These are phyloP conservation scores for Sutorius eximius DNA, from an alignment of 1,284 basidiomycete species.

Conservation along the genomic window DNA sequence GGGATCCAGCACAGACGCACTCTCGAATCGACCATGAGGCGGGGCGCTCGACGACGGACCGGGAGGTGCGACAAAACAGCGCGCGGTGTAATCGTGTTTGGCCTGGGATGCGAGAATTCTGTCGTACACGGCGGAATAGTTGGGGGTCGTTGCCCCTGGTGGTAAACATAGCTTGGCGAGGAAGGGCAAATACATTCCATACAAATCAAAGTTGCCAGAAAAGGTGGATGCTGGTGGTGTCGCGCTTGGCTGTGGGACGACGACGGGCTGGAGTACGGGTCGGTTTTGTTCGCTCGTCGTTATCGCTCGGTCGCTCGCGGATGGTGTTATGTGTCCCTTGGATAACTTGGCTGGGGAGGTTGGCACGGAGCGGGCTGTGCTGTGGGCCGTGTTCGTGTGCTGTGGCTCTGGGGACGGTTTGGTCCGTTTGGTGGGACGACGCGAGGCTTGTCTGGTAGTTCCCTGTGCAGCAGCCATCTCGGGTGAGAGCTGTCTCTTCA, in stretches of 20 bases:
- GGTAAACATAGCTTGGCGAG: constrained; percentile 36
- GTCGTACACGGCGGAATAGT: constrained; percentile 36
- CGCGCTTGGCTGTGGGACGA: constrained; percentile 7
- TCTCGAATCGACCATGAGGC: constrained; percentile 26
- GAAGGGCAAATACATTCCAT: constrained; percentile 39
- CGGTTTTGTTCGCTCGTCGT: constrained; percentile 2
- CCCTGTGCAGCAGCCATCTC: constrained; percentile 12
- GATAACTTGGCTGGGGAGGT: constrained; percentile 12
- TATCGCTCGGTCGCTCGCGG: background rate
- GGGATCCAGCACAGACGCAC: constrained; percentile 33
- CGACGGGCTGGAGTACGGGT: constrained; percentile 8
- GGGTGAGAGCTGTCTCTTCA: constrained; percentile 24
- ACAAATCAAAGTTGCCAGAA: constrained; percentile 42
- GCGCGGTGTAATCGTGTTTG: constrained; percentile 38
- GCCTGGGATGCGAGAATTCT: constrained; percentile 40
- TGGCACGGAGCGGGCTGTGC: constrained; percentile 1
- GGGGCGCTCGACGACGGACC: constrained; percentile 13
- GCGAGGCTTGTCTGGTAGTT: constrained; percentile 11
- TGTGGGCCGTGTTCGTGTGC: constrained; percentile 3
- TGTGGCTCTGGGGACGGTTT: constrained; percentile 17
- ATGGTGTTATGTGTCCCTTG: constrained; percentile 8
- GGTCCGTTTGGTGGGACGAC: constrained; percentile 22
- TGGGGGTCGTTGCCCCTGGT: constrained; percentile 24
- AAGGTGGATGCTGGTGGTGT: constrained; percentile 13
- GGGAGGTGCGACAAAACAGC: constrained; percentile 26